These are phyloP conservation scores for Apium graveolens DNA, from an alignment of 129 eudicot species.

Conservation along the genomic window DNA sequence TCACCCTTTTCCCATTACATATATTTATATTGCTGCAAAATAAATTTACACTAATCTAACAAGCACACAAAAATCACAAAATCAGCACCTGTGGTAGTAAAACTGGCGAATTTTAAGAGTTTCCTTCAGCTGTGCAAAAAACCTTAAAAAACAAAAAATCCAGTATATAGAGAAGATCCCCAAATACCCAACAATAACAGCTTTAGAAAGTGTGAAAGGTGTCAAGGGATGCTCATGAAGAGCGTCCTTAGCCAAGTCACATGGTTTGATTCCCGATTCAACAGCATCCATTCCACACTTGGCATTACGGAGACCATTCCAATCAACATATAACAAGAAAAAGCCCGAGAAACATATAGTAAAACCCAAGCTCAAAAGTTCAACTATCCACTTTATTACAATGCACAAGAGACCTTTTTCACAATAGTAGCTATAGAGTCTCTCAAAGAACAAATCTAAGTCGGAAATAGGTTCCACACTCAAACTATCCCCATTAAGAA, in stretches of 20 bases:
- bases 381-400: slow-evolving; percentile 91
- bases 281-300: slow-evolving; percentile 99
- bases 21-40: not conserved
- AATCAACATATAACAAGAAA: slow-evolving; percentile 75
- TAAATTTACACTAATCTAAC: not conserved
- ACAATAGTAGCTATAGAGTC: slow-evolving; percentile 81
- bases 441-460: slow-evolving; percentile 76
- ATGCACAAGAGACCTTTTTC: slow-evolving; percentile 98
- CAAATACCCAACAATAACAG: slow-evolving; percentile 74
- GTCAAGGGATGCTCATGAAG: slow-evolving; percentile 82
- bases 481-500: slow-evolving; percentile 73
- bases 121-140: slow-evolving; percentile 79
- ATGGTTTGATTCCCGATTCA: slow-evolving; percentile 81
- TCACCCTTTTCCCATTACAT: not conserved
- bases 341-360: slow-evolving; percentile 87
- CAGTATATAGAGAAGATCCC: slow-evolving; percentile 85
- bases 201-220: slow-evolving; percentile 70
- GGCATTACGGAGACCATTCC: slow-evolving; percentile 89
- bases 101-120: slow-evolving; percentile 73
- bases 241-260: slow-evolving; percentile 86
- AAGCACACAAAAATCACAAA: not conserved
- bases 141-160: slow-evolving; percentile 75
- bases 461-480: slow-evolving; percentile 70
- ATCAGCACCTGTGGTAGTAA: slow-evolving; percentile 65
- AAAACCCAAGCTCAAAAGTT: slow-evolving; percentile 77